Percentiles rank a stretch among this genome's conserved stretches.
phyloP scores from a whole-genome alignment of 139 green algal genomes.

The Closterium sp. region DNA sequence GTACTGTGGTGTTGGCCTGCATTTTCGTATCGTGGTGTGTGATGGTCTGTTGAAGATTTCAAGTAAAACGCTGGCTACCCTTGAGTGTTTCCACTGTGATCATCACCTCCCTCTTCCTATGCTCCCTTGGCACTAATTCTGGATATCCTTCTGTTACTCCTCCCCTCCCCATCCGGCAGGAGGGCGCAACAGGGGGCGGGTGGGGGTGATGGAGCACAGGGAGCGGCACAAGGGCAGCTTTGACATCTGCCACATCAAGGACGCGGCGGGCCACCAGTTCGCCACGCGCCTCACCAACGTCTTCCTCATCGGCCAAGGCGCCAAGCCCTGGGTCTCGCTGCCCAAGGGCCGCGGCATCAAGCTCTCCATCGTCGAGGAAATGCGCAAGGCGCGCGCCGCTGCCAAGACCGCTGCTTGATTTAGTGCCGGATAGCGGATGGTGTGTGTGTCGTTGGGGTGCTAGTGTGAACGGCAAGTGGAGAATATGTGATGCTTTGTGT shows the following conservation, averaged over 20 bases:
- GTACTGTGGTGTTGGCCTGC: too few species aligned
- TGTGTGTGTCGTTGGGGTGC: too few species aligned
- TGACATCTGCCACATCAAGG: slow-evolving; percentile 95
- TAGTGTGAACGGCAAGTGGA: too few species aligned
- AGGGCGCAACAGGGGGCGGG: slow-evolving; percentile 36
- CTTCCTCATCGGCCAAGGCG: slow-evolving; percentile 96
- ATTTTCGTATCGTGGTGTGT: too few species aligned
- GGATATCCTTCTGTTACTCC: background rate
- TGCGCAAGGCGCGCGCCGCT: slow-evolving; percentile 70
- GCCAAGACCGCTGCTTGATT: slow-evolving; percentile 22
- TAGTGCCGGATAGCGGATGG: too few species aligned
- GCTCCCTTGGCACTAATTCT: too few species aligned
- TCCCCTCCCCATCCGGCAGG: background rate
- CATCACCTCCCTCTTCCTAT: too few species aligned
- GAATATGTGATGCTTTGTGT: too few species aligned
- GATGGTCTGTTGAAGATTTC: too few species aligned
- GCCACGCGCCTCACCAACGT: slow-evolving; percentile 92
- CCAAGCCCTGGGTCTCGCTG: slow-evolving; percentile 92
- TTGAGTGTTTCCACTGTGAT: too few species aligned
- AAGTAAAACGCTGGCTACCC: too few species aligned
- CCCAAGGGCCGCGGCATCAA: slow-evolving; percentile 98
- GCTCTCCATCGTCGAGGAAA: slow-evolving; percentile 95
- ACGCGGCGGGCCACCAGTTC: slow-evolving; percentile 88
- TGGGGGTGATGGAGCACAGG: slow-evolving; percentile 71
- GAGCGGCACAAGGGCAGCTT: slow-evolving; percentile 96